A percentile compares a stretch with the other conserved stretches of the same genome.
phyloP scores from a whole-genome alignment of 306 rosid species.

The Fragaria vesca region DNA sequence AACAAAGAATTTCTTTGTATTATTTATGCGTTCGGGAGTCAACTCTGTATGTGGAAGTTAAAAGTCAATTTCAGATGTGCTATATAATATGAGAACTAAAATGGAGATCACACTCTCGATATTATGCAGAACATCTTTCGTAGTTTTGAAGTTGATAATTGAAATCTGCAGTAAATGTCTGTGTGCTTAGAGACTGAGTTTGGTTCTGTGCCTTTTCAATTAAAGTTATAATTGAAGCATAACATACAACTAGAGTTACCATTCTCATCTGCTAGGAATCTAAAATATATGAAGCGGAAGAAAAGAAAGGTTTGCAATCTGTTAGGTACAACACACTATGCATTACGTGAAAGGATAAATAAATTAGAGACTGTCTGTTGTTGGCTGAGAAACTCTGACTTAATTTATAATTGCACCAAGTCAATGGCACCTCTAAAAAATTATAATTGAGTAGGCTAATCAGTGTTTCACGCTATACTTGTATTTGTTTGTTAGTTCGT shows the following conservation, averaged over 20 bases:
- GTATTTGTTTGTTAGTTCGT: neutral
- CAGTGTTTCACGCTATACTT: neutral
- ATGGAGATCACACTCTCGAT: neutral
- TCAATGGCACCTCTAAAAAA: neutral
- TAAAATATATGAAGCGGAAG: neutral
- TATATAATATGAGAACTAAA: neutral
- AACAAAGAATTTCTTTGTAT: slow-evolving; percentile 21
- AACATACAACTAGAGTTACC: neutral
- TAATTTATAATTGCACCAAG: neutral
- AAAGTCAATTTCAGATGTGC: slow-evolving; percentile 40
- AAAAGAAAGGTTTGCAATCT: neutral
- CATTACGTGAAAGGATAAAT: neutral
- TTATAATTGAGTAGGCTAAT: slow-evolving; percentile 18
- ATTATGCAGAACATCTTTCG: neutral
- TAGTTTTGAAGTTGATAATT: slow-evolving; percentile 7
- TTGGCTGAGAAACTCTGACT: slow-evolving; percentile 7
- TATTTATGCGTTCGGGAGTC: slow-evolving; percentile 33
- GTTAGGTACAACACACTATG: slow-evolving; percentile 1
- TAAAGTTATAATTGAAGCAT: neutral
- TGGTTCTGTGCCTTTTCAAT: neutral
- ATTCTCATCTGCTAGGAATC: neutral
- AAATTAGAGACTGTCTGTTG: neutral
- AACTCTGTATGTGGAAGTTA: slow-evolving; percentile 32
- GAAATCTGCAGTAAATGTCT: neutral
- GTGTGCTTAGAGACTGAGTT: neutral